Base-by-base conservation (phyloP, 768 basidiomycete genomes). In the Lactarius evosmus region DNA sequence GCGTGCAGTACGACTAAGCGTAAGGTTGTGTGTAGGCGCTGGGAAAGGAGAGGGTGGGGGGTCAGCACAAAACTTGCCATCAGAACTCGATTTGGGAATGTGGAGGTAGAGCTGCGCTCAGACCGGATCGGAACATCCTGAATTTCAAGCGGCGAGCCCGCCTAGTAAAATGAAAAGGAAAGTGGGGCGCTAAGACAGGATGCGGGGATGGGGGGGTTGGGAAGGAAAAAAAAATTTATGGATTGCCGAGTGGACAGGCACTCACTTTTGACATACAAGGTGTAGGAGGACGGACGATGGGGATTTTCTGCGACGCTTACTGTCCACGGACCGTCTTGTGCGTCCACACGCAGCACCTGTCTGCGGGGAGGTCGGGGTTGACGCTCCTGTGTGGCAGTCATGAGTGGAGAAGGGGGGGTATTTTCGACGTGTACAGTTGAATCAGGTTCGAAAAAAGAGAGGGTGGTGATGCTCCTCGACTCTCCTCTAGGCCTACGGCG, bases 1-100 rank as follows among this genome's bases (percentile, higher is more conserved):
- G 68, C 81, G 79, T 53, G 84, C 83, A 61, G 86, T 86, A 63
- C 93, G 85, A 8, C 87, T 89, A 52, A 95, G 85, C 44, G 93
- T 95, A 56, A 94, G 81, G 78, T 93, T 91, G 76, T 94, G 91
- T 27, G 90, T 95, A 32, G 93, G 88, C 25, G 93, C 93, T 92
- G 77, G 57, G 44, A 54, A 69, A 41, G 59, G 56, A 19, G 36
- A 60, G 62, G 61, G 67, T 66, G 63, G 44, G 56, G 62, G 60
- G 62, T 53, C 61, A 69, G 52, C 53, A 44, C 29, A 54, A 22
- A 16, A 3, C 30, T 46, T 46, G 57, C 33, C 33, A 55, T 17
- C 38, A 49, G 55, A 62, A 38, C 69, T 73, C 56, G 36, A 54
- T 67, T 68, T 69, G 64, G 65, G 62, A n/a, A 41, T 7, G 50